A percentile compares a stretch with the other conserved stretches of the same genome.
Evolutionary conservation across 768 basidiomycete genomes (phyloP).

Genomic region (Pluteus cervinus): DNA sequence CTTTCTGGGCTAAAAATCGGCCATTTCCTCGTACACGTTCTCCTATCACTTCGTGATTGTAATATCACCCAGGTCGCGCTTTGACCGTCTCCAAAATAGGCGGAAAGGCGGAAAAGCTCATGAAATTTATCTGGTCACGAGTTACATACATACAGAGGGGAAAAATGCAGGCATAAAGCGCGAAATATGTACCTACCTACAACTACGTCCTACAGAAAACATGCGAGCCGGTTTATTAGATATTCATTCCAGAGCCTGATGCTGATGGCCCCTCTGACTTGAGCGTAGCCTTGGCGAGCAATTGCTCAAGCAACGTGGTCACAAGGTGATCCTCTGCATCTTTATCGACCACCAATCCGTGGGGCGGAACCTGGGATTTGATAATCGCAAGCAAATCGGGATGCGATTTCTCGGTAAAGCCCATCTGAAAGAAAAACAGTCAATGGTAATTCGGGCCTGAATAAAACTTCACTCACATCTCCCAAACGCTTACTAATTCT

Average conservation of each 20-base stretch:
- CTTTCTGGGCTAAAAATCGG: too few species aligned
- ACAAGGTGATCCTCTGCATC: constrained; percentile 64
- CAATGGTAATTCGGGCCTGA: constrained; percentile 4
- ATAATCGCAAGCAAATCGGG: constrained; percentile 48
- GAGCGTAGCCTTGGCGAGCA: constrained; percentile 41
- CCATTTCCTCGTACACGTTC: constrained; percentile 12
- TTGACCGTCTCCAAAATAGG: too few species aligned
- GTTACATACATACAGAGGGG: too few species aligned
- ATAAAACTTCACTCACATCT: constrained; percentile 48
- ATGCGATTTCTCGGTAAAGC: constrained; percentile 56
- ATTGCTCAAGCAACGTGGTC: constrained; percentile 53
- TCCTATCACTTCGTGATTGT: too few species aligned
- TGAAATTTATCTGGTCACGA: too few species aligned
- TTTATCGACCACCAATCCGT: constrained; percentile 35
- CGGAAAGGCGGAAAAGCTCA: too few species aligned
- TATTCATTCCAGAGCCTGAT: constrained; percentile 29
- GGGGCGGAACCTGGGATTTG: constrained; percentile 39
- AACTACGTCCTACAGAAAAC: too few species aligned
- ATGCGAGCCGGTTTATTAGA: too few species aligned
- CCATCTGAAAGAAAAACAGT: constrained; percentile 46
- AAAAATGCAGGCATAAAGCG: too few species aligned
- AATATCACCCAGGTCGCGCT: too few species aligned
- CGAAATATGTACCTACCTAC: too few species aligned
- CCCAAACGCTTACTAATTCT: constrained; percentile 54
- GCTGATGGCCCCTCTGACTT: too few species aligned